A percentile compares a stretch with the other conserved stretches of the same genome.
phyloP scores from a whole-genome alignment of 164 flowering plant genomes.

The Macadamia integrifolia region DNA sequence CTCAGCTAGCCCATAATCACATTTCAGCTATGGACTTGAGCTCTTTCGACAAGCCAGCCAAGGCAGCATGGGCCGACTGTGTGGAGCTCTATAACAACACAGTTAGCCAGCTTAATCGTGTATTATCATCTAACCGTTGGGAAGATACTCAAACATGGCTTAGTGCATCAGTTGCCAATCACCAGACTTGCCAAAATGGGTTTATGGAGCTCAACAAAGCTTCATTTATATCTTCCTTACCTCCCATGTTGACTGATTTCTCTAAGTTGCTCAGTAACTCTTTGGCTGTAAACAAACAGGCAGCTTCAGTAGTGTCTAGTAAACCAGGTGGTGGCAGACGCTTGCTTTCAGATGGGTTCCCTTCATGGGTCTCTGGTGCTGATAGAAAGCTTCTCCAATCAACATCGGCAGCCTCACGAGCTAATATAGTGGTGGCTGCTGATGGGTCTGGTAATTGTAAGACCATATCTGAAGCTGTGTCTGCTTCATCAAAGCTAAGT shows the following conservation, averaged over 20 bases:
- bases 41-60: constrained; percentile 14
- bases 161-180: neutral
- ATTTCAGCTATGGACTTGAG: constrained; percentile 34
- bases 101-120: neutral
- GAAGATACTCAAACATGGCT: neutral
- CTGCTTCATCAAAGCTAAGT: constrained; percentile 13
- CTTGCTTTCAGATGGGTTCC: constrained; percentile 31
- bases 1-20: constrained; percentile 23
- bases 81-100: neutral
- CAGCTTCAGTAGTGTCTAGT: neutral
- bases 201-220: neutral
- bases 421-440: constrained; percentile 54
- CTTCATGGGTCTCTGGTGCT: constrained; percentile 40
- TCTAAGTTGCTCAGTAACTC: neutral
- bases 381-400: constrained; percentile 44
- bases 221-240: neutral
- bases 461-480: constrained; percentile 54
- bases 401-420: constrained; percentile 10
- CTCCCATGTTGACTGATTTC: neutral
- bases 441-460: constrained; percentile 62
- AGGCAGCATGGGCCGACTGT: neutral
- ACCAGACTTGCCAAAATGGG: neutral
- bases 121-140: neutral
- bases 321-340: constrained; percentile 22
- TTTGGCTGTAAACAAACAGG: constrained; percentile 15